A percentile compares a stretch with the other conserved stretches of the same genome.
These are phyloP conservation scores for Pachysandra terminalis DNA, from an alignment of 164 flowering plant species.

Conservation along the genomic window DNA sequence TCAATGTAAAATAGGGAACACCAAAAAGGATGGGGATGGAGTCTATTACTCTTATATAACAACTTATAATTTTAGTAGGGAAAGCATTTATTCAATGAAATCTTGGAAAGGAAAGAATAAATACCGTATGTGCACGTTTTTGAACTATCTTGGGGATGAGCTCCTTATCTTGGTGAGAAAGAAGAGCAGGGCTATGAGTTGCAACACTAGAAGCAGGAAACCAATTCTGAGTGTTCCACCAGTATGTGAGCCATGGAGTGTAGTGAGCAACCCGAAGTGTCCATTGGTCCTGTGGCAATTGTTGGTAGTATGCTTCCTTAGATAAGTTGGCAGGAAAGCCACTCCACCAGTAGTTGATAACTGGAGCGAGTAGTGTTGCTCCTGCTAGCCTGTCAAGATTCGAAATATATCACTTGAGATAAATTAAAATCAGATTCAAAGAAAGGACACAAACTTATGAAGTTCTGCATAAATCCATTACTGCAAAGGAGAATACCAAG, in stretches of 20 bases:
- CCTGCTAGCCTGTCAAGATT: constrained; percentile 59
- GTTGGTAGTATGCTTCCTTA: constrained; percentile 42
- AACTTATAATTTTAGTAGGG: not conserved
- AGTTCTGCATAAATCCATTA: not conserved
- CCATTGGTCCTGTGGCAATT: constrained; percentile 53
- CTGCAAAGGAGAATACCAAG: not conserved
- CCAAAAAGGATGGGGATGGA: no score
- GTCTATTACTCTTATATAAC: no score
- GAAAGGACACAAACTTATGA: not conserved
- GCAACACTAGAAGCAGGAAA: constrained; percentile 45
- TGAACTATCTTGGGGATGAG: constrained; percentile 16
- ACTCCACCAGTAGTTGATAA: constrained; percentile 75
- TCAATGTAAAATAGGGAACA: no score
- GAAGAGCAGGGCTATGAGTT: constrained; percentile 18
- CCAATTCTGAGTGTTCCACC: constrained; percentile 83
- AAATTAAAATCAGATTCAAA: not conserved
- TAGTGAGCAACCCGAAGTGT: constrained; percentile 54
- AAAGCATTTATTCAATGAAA: not conserved
- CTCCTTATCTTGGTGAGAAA: constrained; percentile 40
- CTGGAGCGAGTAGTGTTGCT: constrained; percentile 63
- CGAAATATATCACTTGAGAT: not conserved
- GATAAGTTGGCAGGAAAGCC: constrained; percentile 58
- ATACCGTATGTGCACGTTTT: constrained; percentile 20
- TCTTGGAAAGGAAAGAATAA: not conserved
- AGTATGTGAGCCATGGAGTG: constrained; percentile 66